Base-by-base conservation (phyloP, 441 rosid genomes). In the Omphalea diandra region DNA sequence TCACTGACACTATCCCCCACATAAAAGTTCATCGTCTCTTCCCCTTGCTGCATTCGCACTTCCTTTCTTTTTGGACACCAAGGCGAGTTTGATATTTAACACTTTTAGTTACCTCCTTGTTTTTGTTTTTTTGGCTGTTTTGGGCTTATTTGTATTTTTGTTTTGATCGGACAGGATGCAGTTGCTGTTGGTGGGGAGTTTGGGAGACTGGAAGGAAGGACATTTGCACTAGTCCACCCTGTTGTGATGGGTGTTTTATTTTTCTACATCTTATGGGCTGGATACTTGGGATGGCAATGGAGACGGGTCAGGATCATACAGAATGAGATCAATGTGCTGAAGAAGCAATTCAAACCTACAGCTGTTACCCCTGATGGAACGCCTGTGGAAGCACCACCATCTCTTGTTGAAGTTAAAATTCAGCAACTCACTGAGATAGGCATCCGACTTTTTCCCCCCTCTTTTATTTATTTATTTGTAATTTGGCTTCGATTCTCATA, bases 231-330 rank as follows among this genome's bases (percentile, higher is more conserved):
- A 2, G 52, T 90, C 33, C 96, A 91, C 47, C 98, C 96, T 6
- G 52, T 82, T 60, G 90, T 85, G 36, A 91, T 88, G 98, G 83
- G 87, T 60, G 68, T 93, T 32, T 83, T 91, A 69, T 91, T 91
- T 59, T 69, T 43, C 26, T 86, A 91, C 83, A 91, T 92, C 3
- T 63, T 91, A 38, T 87, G 87, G 86, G 87, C 88, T 26, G 97
- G 97, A 27, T 90, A 90, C 75, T 81, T 94, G 77, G 98, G 98
- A 61, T 90, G 97, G 97, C 91, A 94, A 80, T 90, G 98, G 98
- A 87, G 96, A 77, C 88, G 94, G 24, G 97, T 92, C 5, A 85
- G 97, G 75, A 91, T 97, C 26, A 75, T 82, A 0, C 97, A 90
- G 80, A 79, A 35, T 65, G 96, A 90, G 72, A 87, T 91, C 61